Base-by-base conservation (phyloP, 495 filamentous ascomycete species). In the Aspergillus asperescens region DNA sequence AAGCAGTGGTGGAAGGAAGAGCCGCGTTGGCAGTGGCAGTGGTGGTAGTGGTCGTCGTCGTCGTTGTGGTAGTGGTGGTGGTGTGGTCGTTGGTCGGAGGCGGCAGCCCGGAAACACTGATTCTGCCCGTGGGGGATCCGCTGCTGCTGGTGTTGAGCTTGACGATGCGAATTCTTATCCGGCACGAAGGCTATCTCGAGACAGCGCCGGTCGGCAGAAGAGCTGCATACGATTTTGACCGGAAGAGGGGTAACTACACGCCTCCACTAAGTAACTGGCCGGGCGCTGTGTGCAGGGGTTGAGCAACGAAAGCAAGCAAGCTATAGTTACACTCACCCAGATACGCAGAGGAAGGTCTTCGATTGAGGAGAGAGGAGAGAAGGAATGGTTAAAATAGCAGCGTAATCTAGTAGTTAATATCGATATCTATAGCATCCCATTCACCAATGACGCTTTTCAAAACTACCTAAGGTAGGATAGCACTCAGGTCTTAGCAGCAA, bases 71-170 rank as follows among this genome's bases (percentile, higher is more conserved):
- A 5, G 48, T 22, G 5, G 48, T 42, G 42, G 40, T 47, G 24
- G 41, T 41, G 35, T 27, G 44, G 55, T 50, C 40, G 58, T 57
- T 44, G 48, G 57, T 56, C 35, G 51, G 44, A 51, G 55, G 57
- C 57, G 60, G 60, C 54, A 48, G 28, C 48, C 52, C 46, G 49
- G 44, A 45, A 54, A 27, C 20, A 42, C 42, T 60, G 48, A 55
- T 59, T 61, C 63, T 65, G 60, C 61, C 57, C 55, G 62, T 59
- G 52, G 59, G 55, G 56, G 31, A 7, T 13, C 32, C 32, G 52
- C 50, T 32, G 61, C 50, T 51, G 55, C 41, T 20, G 43, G 50
- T 43, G 40, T 48, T 45, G 48, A n/a, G n/a, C n/a, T 38, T 32
- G 48, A 37, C 48, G 47, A 49, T 47, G 28, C 16, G 29, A 47